These are phyloP conservation scores for Wallacemonas sp. DNA, from an alignment of 208 protist genomes.

Conservation along the genomic window DNA sequence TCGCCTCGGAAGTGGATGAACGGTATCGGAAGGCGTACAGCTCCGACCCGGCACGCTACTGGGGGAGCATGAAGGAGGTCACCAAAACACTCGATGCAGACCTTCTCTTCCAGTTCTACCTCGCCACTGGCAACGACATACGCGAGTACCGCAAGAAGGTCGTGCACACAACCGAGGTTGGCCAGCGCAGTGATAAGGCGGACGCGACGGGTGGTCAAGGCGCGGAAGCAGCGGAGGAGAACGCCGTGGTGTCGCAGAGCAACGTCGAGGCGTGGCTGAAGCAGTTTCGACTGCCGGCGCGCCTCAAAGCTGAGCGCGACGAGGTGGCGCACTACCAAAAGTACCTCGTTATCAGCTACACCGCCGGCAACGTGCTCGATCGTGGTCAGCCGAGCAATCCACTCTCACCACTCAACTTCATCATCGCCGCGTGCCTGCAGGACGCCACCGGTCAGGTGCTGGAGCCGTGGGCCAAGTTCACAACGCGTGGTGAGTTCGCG, in stretches of 20 bases:
- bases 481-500: conserved; percentile 48
- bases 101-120: conserved; percentile 55
- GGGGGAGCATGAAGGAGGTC: conserved; percentile 52
- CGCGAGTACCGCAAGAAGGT: conserved; percentile 45
- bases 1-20: conserved; percentile 68
- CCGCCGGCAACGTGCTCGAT: conserved; percentile 60
- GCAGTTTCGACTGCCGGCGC: conserved; percentile 39
- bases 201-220: conserved; percentile 13
- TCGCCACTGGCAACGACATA: conserved; percentile 50
- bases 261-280: conserved; percentile 59
- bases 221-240: neutral
- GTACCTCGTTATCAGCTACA: conserved; percentile 69
- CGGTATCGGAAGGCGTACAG: conserved; percentile 62
- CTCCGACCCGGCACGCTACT: conserved; percentile 73
- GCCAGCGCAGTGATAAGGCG: neutral
- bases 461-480: conserved; percentile 70
- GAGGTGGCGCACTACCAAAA: conserved; percentile 53
- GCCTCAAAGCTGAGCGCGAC: conserved; percentile 43
- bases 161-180: conserved; percentile 14
- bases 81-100: conserved; percentile 52
- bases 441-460: conserved; percentile 47
- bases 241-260: conserved; percentile 21
- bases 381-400: conserved; percentile 67
- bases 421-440: conserved; percentile 57
- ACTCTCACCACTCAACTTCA: conserved; percentile 49